Percentiles rank a stretch among this genome's conserved stretches.
phyloP scores from a whole-genome alignment of 176 grass and related monocot species.

The Phragmites australis region DNA sequence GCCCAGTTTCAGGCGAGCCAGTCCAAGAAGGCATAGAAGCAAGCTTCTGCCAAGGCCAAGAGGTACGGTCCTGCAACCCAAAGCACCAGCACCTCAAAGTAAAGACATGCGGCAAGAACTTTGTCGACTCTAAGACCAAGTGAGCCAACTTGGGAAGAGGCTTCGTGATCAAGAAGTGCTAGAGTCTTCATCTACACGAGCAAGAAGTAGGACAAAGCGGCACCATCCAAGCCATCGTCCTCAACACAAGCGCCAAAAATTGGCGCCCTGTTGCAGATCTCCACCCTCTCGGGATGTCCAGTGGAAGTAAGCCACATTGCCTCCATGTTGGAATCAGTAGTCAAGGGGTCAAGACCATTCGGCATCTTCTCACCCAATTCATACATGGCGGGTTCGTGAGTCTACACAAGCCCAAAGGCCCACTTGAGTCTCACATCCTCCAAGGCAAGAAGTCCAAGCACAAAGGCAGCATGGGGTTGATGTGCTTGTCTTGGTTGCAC shows the following conservation, averaged over 20 bases:
- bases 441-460: neutral
- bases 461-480: neutral
- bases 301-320: neutral
- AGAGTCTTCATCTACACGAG: neutral
- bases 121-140: neutral
- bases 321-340: neutral
- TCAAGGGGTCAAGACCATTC: neutral
- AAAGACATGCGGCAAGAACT: neutral
- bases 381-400: neutral
- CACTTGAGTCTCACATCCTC: no score
- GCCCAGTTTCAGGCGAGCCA: neutral
- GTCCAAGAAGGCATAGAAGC: neutral
- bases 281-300: no score
- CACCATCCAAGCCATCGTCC: rapidly evolving
- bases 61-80: neutral
- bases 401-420: neutral
- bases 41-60: neutral
- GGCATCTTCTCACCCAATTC: neutral
- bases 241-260: neutral
- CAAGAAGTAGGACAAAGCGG: rapidly evolving
- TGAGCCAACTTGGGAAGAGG: neutral
- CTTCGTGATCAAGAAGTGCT: neutral
- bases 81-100: neutral
- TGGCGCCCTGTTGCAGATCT: neutral
- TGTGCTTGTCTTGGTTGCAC: neutral